Evolutionary conservation across 2,329 filamentous ascomycete species (phyloP), one percentile per base, ranked within the genome.

Genomic region (Cladosporium austrohemisphaericum): DNA sequence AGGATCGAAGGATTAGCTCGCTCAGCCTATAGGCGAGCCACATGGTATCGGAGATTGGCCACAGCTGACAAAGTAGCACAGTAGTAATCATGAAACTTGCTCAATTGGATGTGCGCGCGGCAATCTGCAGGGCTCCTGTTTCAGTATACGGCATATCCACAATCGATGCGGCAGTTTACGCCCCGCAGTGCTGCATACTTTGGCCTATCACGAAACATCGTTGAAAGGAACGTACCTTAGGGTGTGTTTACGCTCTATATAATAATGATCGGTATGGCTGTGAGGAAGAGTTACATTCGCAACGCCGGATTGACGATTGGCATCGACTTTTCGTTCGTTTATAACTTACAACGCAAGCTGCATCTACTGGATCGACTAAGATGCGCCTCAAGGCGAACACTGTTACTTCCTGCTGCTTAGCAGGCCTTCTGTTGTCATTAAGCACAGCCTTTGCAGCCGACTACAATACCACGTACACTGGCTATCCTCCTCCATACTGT

Each of bases 391-490:
- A 26, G n/a, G 5, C 16, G 9, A 37, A 8, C 7, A 20, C 16
- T 8, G 16, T 11, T 11, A 14, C 33, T 16, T 14, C 38, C 11
- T 38, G n/a, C 14, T 47, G 10, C 18, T 6, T 47, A 4, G 25
- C 33, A 31, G 11, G 22, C 26, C 31, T 36, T 13, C 23, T 47
- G 6, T 4, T 43, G 4, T 13, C 40, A 11, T 7, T 31, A 11
- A 23, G 25, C n/a, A 28, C 5, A 22, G 44, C 25, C 6, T 13
- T 14, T 20, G 33, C 33, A 3, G 29, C 20, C 13, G 22, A 14
- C 5, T 47, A 47, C 25, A 47, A 47, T 13, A 38, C 8, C 25
- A 47, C 25, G 4, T 47, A 47, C 44, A 47, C 44, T 19, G 44
- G 44, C 10, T 47, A 38, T n/a, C 44, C 44, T 23, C 44, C 44